Evolutionary conservation across 2,329 filamentous ascomycete genomes (phyloP), one percentile per base, ranked within the genome.

Genomic region (Microcera coccophila): DNA sequence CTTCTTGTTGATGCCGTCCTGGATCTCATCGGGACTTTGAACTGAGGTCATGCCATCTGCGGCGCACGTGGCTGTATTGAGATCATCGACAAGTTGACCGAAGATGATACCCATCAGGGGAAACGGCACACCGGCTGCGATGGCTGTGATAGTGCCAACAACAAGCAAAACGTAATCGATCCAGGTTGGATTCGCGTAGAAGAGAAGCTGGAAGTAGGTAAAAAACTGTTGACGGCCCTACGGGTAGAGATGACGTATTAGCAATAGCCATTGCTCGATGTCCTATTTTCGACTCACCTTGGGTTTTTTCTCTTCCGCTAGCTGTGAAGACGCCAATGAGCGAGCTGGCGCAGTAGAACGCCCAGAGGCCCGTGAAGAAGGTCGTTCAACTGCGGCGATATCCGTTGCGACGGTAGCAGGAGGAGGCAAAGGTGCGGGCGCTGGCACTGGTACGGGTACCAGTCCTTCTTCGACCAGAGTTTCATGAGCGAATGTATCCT

Each of bases 21-120:
- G 67, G 31, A 72, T 64, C 24, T 57, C 35, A 9, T 55, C 43
- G 17, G 59, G 49, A 4, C 55, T 48, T 42, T 59, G 44, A 33
- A 61, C 44, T 18, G 49, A 34, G 17, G 42, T 42, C 12, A 45
- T 31, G n/a, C 50, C 36, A 11, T 64, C 58, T 36, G 59, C 51
- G 5, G 64, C 64, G 58, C 78, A 82, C n/a, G 76, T 74, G 16
- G 75, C 74, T 11, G 66, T 62, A 55, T 82, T 82, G 55, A 84
- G 69, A 46, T 78, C 69, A 56, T 84, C 78, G 48, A 84, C 70
- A 5, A 84, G 73, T 60, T 82, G 68, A 42, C 81, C 79, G 52
- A 84, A 84, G 40, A 84, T 67, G 46, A 84, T 78, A 39, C 76
- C 80, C 55, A 84, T 76, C 16, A 84, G 65, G 12, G 81, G 81